These are phyloP conservation scores for Trametes elegans DNA, from an alignment of 768 basidiomycete species.

Conservation along the genomic window DNA sequence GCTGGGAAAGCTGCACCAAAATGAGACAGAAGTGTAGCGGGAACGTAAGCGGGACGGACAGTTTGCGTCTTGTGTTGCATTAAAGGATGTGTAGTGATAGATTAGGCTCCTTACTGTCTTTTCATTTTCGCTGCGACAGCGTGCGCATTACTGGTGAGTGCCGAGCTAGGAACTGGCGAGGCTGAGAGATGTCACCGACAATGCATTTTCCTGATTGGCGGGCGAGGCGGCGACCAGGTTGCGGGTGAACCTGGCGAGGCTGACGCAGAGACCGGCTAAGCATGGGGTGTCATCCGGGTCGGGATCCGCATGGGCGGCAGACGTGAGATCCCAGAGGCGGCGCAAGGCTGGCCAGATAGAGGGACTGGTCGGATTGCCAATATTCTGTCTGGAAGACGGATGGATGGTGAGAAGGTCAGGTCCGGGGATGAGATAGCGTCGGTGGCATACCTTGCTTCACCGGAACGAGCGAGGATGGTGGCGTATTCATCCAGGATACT, in stretches of 20 bases:
- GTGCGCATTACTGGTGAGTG: no score
- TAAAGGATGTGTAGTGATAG: constrained; percentile 76
- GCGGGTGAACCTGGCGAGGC: constrained; percentile 72
- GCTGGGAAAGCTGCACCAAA: constrained; percentile 52
- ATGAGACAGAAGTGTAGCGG: neutral
- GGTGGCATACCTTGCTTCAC: constrained; percentile 32
- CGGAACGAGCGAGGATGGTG: constrained; percentile 48
- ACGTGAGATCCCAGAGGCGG: constrained; percentile 49
- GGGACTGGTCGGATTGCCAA: constrained; percentile 38
- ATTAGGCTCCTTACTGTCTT: constrained; percentile 64
- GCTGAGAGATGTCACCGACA: constrained; percentile 53
- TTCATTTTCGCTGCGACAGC: constrained; percentile 79
- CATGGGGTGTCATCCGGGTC: constrained; percentile 42
- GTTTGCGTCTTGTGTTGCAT: constrained; percentile 56
- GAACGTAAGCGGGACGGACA: constrained; percentile 38
- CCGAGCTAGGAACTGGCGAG: no score
- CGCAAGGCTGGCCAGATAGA: constrained; percentile 55
- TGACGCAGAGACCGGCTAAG: constrained; percentile 25
- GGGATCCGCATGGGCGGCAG: constrained; percentile 35
- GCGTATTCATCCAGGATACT: constrained; percentile 51
- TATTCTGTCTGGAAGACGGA: constrained; percentile 28
- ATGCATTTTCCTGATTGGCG: constrained; percentile 67
- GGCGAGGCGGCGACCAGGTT: constrained; percentile 79
- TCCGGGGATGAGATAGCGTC: neutral
- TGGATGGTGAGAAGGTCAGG: neutral